Base-by-base conservation (phyloP, 192 early-diverging fungal genomes). In the Backusella macrospora region DNA sequence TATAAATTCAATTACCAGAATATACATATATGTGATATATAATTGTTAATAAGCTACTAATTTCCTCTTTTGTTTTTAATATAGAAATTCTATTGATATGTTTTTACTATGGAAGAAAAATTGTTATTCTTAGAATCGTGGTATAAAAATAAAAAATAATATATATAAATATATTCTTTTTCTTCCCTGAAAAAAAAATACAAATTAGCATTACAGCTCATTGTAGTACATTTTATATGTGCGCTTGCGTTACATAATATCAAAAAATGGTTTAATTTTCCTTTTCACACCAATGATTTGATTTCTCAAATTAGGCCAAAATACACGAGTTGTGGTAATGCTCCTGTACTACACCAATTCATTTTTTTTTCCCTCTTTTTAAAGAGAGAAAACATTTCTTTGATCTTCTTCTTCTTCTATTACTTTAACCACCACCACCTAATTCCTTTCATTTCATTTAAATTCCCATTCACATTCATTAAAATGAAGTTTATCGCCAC, bases 271-370 rank as follows among this genome's bases (percentile, higher is more conserved):
- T 26, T 59, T 59, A 59, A 26, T 59, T 52, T 59, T 26, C 52
- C 52, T 59, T 59, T 59, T 59, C 23, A 59, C 52, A 59, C 21
- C 18, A 59, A 59, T 59, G 21, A 59, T 23, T 59, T 59, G 21
- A 59, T 59, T 59, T 23, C 10, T 55, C 52, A 26, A 59, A 55
- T 55, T 55, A 26, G 52, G 52, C 21, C 52, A 55, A 55, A 21
- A 55, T 12, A 55, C 52, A 55, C 52, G 52, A 55, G 52, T 55
- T n/a, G 18, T 12, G 23, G 23, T 55, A 21, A 13, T 23, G 23
- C 18, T 26, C 21, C 23, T 55, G 52, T 55, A 55, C 48, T 13
- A 49, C 29, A 34, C 29, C 48, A 43, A 43, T 43, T 6, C 48
- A 8, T 4, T n/a, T 49, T 55, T 55, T 4, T n/a, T 49, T 55